A percentile compares a stretch with the other conserved stretches of the same genome.
Conservation (phyloP, 768 basidiomycete species). For the Kwoniella shandongensis region DNA sequence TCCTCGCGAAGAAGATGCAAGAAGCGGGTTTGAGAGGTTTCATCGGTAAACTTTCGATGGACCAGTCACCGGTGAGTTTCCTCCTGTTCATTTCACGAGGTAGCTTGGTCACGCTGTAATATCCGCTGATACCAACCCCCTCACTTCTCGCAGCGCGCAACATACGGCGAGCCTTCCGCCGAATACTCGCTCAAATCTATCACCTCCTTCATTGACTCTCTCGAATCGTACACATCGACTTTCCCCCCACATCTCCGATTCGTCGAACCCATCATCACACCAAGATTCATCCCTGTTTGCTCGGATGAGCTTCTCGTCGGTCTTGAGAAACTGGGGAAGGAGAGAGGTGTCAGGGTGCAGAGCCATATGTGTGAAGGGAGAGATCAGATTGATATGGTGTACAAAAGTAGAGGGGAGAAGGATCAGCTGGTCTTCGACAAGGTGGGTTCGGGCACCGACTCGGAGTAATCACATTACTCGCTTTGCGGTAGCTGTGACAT, state of each 20-base stretch:
- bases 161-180: slow-evolving; percentile 65
- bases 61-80: slow-evolving; percentile 61
- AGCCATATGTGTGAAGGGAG: slow-evolving; percentile 80
- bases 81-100: background rate
- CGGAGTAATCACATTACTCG: background rate
- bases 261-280: slow-evolving; percentile 80
- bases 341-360: slow-evolving; percentile 63
- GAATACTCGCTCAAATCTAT: slow-evolving; percentile 60
- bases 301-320: slow-evolving; percentile 68
- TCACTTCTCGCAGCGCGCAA: slow-evolving; percentile 58
- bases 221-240: slow-evolving; percentile 55
- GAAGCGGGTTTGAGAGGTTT: slow-evolving; percentile 71
- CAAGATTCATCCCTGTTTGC: slow-evolving; percentile 86
- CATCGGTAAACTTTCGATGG: slow-evolving; percentile 91
- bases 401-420: slow-evolving; percentile 60
- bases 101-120: too few species aligned
- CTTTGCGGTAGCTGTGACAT: background rate
- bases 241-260: slow-evolving; percentile 59
- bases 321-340: slow-evolving; percentile 61
- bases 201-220: slow-evolving; percentile 61
- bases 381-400: slow-evolving; percentile 74
- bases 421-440: slow-evolving; percentile 76
- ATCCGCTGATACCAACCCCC: too few species aligned
- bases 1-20: slow-evolving; percentile 75
- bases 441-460: slow-evolving; percentile 57